Conservation (phyloP, 1,284 basidiomycete genomes). For the Tilletia horrida region DNA sequence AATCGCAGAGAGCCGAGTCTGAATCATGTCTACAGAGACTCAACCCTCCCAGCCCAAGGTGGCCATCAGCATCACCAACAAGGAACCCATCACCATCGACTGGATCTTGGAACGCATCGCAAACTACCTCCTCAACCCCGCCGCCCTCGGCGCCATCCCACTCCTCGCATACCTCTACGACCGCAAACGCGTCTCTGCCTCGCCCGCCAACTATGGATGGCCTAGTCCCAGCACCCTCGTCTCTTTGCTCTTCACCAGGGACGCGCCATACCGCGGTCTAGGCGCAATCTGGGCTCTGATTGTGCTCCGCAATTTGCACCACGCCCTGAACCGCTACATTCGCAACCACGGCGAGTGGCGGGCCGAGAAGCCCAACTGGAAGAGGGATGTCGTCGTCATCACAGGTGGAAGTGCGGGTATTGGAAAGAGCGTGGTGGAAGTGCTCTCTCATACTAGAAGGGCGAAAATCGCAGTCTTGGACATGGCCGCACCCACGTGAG, state of each 20-base stretch:
- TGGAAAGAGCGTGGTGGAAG: slow-evolving; percentile 34
- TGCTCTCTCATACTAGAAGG: slow-evolving; percentile 26
- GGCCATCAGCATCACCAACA: not conserved
- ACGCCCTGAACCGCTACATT: slow-evolving; percentile 24
- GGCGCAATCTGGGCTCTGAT: slow-evolving; percentile 3
- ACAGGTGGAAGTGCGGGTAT: slow-evolving; percentile 37
- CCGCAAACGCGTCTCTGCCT: slow-evolving; percentile 1
- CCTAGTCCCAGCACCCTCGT: not conserved
- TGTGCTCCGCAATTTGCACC: slow-evolving; percentile 23
- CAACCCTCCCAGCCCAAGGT: slow-evolving; percentile 6
- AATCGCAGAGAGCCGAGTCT: not conserved
- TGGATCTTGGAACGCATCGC: not conserved
- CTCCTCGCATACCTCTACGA: slow-evolving; percentile 9
- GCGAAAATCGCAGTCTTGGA: slow-evolving; percentile 35
- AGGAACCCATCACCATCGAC: slow-evolving; percentile 14
- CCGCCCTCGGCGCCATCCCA: not conserved
- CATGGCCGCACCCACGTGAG: slow-evolving; percentile 25
- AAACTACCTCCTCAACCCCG: slow-evolving; percentile 2
- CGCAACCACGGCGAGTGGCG: slow-evolving; percentile 30
- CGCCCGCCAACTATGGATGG: not conserved
- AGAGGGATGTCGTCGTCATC: slow-evolving; percentile 33
- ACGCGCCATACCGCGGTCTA: not conserved
- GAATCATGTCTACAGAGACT: slow-evolving; percentile 7
- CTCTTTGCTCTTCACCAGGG: not conserved
- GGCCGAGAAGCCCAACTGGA: slow-evolving; percentile 27